phyloP scores from a whole-genome alignment of 768 basidiomycete genomes.

The Phylloporus sp. region DNA sequence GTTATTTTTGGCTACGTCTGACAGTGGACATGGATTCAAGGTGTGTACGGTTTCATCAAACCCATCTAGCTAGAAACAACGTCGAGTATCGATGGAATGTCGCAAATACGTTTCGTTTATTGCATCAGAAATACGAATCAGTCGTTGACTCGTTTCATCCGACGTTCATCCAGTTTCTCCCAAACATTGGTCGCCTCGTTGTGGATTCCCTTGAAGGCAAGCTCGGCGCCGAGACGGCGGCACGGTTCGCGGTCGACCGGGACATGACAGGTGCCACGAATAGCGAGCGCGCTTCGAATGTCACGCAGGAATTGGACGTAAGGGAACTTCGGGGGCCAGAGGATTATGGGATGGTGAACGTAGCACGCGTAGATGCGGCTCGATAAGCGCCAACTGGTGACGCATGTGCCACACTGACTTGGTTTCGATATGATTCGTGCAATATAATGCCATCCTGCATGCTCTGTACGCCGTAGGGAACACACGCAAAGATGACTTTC shows the following conservation, averaged over 20 bases:
- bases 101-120: neutral
- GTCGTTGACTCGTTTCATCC: neutral
- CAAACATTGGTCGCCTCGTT: conserved; percentile 74
- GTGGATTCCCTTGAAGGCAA: conserved; percentile 65
- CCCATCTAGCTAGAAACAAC: neutral
- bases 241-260: conserved; percentile 64
- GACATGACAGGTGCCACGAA: conserved; percentile 18
- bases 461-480: too few species aligned
- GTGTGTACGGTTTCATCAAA: conserved; percentile 31
- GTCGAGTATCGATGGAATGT: neutral
- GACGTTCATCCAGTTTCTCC: conserved; percentile 62
- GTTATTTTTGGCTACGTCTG: conserved; percentile 79
- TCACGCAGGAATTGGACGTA: conserved; percentile 39
- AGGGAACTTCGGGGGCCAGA: conserved; percentile 45
- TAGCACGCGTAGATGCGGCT: neutral
- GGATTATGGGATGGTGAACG: conserved; percentile 25
- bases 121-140: neutral
- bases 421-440: too few species aligned
- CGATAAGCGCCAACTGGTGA: too few species aligned
- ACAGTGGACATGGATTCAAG: conserved; percentile 87
- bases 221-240: conserved; percentile 44
- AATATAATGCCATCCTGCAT: too few species aligned
- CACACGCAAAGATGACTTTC: too few species aligned
- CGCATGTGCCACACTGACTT: too few species aligned
- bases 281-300: conserved; percentile 15